Evolutionary conservation across 768 basidiomycete species (phyloP), one percentile per base, ranked within the genome.

Genomic region (Panaeolus papilionaceus): DNA sequence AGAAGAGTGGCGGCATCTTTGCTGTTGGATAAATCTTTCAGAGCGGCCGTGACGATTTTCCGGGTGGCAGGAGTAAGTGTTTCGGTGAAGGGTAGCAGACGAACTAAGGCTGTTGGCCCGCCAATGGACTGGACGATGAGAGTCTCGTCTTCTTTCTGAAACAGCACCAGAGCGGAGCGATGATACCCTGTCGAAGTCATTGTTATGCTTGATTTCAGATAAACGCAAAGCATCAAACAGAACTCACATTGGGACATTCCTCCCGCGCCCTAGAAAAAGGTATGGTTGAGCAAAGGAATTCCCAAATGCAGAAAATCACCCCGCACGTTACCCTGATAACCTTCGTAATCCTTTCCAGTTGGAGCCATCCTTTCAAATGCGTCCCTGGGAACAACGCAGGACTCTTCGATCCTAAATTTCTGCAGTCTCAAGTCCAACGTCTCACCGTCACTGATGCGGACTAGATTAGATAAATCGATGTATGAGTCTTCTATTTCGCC

Each of bases 301-400:
- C 33, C 33, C 33, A 3, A 33, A 33, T 33, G 61, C 39, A 38
- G 8, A 20, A 62, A 38, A 51, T 58, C 37, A 69, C 37, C 16
- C 66, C 69, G 49, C 66, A 83, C 84, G 70, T 83, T 82, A 12
- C 79, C 82, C 72, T 76, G 75, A 68, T 83, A 83, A 26, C 81
- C 80, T 64, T 82, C 80, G 58, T 82, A 83, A 2, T 82, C 75
- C 18, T 72, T 69, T 2, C 79, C 72, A 66, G 82, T 79, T 3
- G 81, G 82, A 10, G 67, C 63, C 6, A 39, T 64, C 33, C 69
- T 77, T 38, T 82, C 75, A 67, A 84, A 82, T 0, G 77, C 72
- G 47, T 80, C 67, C 42, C 72, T 71, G 0, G 80, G 81, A 33
- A 83, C 73, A 16, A 83, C 69, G 49, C 79, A 74, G 11, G 81